A percentile compares a stretch with the other conserved stretches of the same genome.
phyloP scores from a whole-genome alignment of 345 rosid genomes.

The Citrus maxima region DNA sequence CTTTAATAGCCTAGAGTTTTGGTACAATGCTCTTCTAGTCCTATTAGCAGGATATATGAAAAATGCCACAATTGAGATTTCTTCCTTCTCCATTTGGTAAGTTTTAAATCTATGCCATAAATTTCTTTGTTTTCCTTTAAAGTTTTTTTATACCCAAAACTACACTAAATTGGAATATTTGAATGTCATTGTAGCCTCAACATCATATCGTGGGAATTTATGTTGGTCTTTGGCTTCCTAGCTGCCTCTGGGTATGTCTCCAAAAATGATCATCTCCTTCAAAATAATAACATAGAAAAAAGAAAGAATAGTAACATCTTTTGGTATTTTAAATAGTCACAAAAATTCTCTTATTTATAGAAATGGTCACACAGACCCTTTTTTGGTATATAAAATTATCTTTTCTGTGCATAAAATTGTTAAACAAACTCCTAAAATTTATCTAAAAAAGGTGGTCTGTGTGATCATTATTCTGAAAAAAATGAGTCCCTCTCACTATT shows the following conservation, averaged over 20 bases:
- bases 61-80: conserved; percentile 44
- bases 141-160: background rate
- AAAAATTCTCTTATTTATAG: too few relatives aligned
- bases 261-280: background rate
- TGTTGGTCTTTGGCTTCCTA: conserved; percentile 57
- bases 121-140: background rate
- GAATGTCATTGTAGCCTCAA: conserved; percentile 29
- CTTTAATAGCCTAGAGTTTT: conserved; percentile 44
- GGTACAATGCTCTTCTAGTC: conserved; percentile 54
- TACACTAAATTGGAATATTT: background rate
- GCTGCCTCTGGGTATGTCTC: conserved; percentile 39
- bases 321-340: too few relatives aligned
- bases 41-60: conserved; percentile 51
- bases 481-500: too few relatives aligned
- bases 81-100: conserved; percentile 58
- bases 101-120: background rate
- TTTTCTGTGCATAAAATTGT: too few relatives aligned
- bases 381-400: too few relatives aligned
- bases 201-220: conserved; percentile 48
- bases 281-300: too few relatives aligned
- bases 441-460: too few relatives aligned
- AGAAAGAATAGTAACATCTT: too few relatives aligned
- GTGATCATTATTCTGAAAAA: too few relatives aligned
- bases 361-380: too few relatives aligned
- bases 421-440: too few relatives aligned